Conservation (phyloP, 148 eudicot genomes). For the Nyssa sinensis region DNA sequence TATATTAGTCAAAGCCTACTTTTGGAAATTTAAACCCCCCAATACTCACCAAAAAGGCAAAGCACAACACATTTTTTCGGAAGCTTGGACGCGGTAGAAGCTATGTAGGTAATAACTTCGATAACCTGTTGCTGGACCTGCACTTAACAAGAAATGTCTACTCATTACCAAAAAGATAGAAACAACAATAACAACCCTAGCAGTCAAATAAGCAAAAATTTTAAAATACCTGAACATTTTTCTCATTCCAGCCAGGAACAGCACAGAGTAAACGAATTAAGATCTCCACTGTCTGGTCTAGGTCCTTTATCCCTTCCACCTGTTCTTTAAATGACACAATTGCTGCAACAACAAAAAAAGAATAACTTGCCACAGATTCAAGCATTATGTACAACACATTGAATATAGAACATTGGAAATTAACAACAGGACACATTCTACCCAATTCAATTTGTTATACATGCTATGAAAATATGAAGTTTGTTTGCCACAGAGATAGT, state of each 20-base stretch:
- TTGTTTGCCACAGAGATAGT: neutral
- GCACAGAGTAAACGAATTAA: conserved; percentile 87
- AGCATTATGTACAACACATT: neutral
- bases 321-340: conserved; percentile 82
- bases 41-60: conserved; percentile 73
- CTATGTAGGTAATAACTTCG: conserved; percentile 72
- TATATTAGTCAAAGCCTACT: neutral
- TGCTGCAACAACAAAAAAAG: conserved; percentile 45
- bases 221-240: conserved; percentile 84
- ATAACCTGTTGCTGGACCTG: conserved; percentile 99
- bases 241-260: conserved; percentile 98
- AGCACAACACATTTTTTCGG: conserved; percentile 97
- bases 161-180: neutral
- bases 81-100: conserved; percentile 78
- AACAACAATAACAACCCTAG: neutral
- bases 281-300: conserved; percentile 84
- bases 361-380: neutral
- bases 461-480: neutral
- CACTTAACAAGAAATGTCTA: conserved; percentile 8
- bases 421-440: no score
- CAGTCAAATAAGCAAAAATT: neutral
- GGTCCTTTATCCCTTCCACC: conserved; percentile 69
- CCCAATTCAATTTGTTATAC: no score
- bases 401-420: neutral
- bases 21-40: neutral